phyloP scores from a whole-genome alignment of 495 filamentous ascomycete species.

The Talaromyces adpressus region DNA sequence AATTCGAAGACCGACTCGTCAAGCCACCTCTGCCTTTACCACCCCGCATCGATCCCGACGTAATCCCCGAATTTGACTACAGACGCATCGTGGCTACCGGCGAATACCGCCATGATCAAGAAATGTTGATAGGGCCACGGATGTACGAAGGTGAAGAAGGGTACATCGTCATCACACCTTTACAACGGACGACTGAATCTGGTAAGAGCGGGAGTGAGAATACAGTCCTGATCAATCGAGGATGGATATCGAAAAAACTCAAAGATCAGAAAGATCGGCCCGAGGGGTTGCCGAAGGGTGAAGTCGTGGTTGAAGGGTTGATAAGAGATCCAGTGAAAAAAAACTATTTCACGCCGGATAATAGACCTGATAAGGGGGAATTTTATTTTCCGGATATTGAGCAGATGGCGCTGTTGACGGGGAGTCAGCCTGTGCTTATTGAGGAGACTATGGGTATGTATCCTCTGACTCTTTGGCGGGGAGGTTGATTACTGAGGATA shows the following conservation, averaged over 20 bases:
- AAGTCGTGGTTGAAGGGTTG: conserved; percentile 75
- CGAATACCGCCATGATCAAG: conserved; percentile 72
- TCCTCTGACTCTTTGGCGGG: neutral
- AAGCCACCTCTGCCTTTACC: conserved; percentile 83
- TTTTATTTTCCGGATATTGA: conserved; percentile 94
- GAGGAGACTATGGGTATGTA: conserved; percentile 87
- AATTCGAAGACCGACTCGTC: conserved; percentile 82
- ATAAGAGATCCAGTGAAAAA: conserved; percentile 88
- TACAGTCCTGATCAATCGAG: conserved; percentile 76
- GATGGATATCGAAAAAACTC: conserved; percentile 76
- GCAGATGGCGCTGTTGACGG: conserved; percentile 83
- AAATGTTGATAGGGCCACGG: conserved; percentile 92
- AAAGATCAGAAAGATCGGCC: conserved; percentile 53
- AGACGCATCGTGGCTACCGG: conserved; percentile 76
- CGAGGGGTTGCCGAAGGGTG: conserved; percentile 53
- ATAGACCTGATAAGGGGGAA: conserved; percentile 69
- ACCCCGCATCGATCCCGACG: conserved; percentile 67
- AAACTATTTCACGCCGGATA: conserved; percentile 94
- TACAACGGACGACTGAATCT: conserved; percentile 48
- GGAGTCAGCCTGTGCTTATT: conserved; percentile 86
- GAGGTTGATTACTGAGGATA: conserved; percentile 13
- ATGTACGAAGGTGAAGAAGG: conserved; percentile 85
- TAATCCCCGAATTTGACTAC: conserved; percentile 86
- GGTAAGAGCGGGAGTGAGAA: conserved; percentile 39
- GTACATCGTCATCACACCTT: conserved; percentile 82